These are phyloP conservation scores for Strobilomyces echinocephalus DNA, from an alignment of 768 basidiomycete genomes.

Conservation along the genomic window DNA sequence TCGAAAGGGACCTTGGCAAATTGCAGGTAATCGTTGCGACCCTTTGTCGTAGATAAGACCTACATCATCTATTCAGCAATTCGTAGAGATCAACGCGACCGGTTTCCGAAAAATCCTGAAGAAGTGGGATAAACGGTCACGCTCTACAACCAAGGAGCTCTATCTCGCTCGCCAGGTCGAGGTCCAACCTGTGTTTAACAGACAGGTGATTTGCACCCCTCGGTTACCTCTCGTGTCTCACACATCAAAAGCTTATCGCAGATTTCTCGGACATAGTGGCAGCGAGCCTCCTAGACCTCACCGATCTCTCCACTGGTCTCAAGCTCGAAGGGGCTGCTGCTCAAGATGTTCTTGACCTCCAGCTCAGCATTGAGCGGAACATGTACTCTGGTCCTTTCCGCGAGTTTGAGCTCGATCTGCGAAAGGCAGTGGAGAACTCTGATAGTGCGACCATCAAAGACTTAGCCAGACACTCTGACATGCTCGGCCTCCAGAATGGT, in stretches of 20 bases:
- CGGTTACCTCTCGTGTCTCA: conserved; percentile 7
- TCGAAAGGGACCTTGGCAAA: conserved; percentile 93
- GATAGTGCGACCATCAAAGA: conserved; percentile 62
- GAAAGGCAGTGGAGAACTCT: conserved; percentile 63
- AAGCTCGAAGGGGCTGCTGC: conserved; percentile 77
- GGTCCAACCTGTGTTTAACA: conserved; percentile 96
- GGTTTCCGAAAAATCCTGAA: conserved; percentile 97
- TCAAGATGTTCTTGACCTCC: conserved; percentile 69
- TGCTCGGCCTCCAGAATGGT: conserved; percentile 55
- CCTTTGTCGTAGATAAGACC: conserved; percentile 10
- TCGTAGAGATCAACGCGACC: conserved; percentile 94
- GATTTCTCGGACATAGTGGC: conserved; percentile 92
- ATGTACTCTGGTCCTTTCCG: conserved; percentile 69
- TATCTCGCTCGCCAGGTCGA: conserved; percentile 96
- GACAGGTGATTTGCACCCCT: conserved; percentile 57
- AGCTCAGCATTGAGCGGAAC: conserved; percentile 59
- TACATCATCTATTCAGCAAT: conserved; percentile 57
- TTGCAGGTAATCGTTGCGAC: conserved; percentile 61
- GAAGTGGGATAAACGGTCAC: conserved; percentile 97
- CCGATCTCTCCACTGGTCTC: conserved; percentile 68
- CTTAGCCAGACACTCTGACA: conserved; percentile 65
- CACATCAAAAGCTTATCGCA: conserved; percentile 69
- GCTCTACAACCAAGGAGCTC: conserved; percentile 91
- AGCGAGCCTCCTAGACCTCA: conserved; percentile 72
- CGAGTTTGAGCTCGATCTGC: conserved; percentile 85